Base-by-base conservation (phyloP, 2,329 filamentous ascomycete species). In the Pestalotiopsis sp. region DNA sequence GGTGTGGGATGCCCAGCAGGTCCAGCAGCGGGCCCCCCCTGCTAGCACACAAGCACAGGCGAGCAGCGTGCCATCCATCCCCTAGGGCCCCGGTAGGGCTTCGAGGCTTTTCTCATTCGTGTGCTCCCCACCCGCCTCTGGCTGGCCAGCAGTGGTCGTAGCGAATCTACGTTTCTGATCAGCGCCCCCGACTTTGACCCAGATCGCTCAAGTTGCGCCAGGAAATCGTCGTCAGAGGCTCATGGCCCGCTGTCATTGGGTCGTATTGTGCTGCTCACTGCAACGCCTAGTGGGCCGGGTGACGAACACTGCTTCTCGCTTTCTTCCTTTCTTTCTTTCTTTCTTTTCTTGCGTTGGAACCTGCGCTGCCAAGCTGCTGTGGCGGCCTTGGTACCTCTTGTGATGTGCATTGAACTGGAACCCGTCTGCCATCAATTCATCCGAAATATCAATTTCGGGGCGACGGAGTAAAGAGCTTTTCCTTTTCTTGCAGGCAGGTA, bases 121-220 rank as follows among this genome's bases (percentile, higher is more conserved):
- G 45, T 9, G 45, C 20, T n/a, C 45, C 45, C 45, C 45, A 52
- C n/a, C 6, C 20, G 13, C 41, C 45, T n/a, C 17, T 52, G 45
- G 45, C 45, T 52, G 45, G 25, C 31, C 31, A 36, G 7, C 31
- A 36, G 31, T 36, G 31, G 31, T 41, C 59, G 59, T 62, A 62
- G 59, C 59, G 59, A 62, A 62, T 62, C 36, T 62, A 62, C 27
- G 27, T 13, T 62, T 62, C 59, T 59, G 59, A 62, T 62, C 59
- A 39, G 20, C 36, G 41, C 17, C 45, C 31, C 45, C 45, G 45
- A 39, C n/a, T 9, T 36, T 39, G 59, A 39, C 27, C 59, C 25
- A 62, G 59, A 20, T 20, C 59, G 59, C 55, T 25, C 14, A 20
- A 59, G 31, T 52, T 52, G 36, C 59, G 59, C 31, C 31, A 20